phyloP scores from a whole-genome alignment of 148 eudicot species.

The Persicaria tinctoria region DNA sequence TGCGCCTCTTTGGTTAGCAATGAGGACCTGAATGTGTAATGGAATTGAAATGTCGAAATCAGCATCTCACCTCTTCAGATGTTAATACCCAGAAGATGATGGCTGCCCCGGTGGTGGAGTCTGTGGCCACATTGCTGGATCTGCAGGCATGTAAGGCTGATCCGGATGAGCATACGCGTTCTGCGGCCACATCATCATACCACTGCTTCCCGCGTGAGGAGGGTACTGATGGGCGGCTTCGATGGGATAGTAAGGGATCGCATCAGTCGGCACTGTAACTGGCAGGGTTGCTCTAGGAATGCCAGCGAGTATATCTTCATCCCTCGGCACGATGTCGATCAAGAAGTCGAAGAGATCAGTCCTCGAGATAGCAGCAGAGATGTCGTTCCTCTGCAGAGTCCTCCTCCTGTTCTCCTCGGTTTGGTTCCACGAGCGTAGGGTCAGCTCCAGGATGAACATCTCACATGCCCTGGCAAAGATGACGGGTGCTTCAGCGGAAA shows the following conservation, averaged over 20 bases:
- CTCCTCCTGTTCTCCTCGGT: conserved; percentile 72
- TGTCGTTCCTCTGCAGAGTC: conserved; percentile 67
- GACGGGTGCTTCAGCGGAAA: conserved; percentile 74
- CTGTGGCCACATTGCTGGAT: conserved; percentile 50
- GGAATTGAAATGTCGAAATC: too few species aligned
- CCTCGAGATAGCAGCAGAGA: conserved; percentile 46
- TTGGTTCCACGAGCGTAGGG: conserved; percentile 71
- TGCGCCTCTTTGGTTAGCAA: too few species aligned
- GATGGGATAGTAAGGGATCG: conserved; percentile 56
- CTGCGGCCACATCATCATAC: conserved; percentile 63
- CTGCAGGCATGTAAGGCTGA: conserved; percentile 54
- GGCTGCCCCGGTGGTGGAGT: conserved; percentile 49
- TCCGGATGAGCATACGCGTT: conserved; percentile 41
- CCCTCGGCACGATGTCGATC: conserved; percentile 71
- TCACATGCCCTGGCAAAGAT: conserved; percentile 64
- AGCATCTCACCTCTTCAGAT: neutral
- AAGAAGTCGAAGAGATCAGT: conserved; percentile 34
- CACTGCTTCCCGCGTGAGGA: conserved; percentile 42
- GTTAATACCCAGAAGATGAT: conserved; percentile 56
- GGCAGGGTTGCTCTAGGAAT: conserved; percentile 51
- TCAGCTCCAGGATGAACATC: conserved; percentile 21
- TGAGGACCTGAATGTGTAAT: too few species aligned
- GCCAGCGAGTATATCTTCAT: conserved; percentile 54
- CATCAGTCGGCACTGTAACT: conserved; percentile 48
- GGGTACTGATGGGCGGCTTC: conserved; percentile 38